phyloP scores from a whole-genome alignment of 495 filamentous ascomycete genomes.

The Chaetomidium leptoderma region DNA sequence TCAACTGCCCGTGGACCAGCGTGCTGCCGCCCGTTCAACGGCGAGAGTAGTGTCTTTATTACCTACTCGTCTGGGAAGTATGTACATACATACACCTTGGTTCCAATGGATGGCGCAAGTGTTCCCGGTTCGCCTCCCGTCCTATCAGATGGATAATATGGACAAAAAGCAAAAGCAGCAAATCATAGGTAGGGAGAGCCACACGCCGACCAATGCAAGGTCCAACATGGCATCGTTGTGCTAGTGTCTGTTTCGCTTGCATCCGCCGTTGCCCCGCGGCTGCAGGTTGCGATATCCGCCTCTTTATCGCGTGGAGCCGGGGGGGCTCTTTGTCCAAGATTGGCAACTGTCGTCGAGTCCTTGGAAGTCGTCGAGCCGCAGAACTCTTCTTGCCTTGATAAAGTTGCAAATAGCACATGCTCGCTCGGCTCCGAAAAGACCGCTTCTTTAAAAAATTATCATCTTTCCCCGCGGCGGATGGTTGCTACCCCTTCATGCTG shows the following conservation, averaged over 20 bases:
- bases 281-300: neutral
- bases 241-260: neutral
- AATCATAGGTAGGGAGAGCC: neutral
- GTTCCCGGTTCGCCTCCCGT: neutral
- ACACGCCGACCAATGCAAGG: constrained; percentile 10
- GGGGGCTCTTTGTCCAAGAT: neutral
- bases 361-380: neutral
- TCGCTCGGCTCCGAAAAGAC: neutral
- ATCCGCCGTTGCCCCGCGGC: constrained; percentile 1
- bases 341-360: neutral
- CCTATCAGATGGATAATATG: neutral
- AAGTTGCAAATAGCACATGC: neutral
- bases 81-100: too few species aligned
- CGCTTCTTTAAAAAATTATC: neutral
- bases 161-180: neutral
- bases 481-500: too few species aligned
- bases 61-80: too few species aligned
- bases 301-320: neutral
- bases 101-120: neutral
- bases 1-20: too few species aligned
- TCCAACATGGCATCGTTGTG: neutral
- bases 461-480: neutral
- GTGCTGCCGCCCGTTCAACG: too few species aligned
- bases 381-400: neutral
- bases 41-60: too few species aligned